Percentiles rank a stretch among this genome's conserved stretches.
phyloP scores from a whole-genome alignment of 352 stramenopile genomes.

The Pythium monospermum region DNA sequence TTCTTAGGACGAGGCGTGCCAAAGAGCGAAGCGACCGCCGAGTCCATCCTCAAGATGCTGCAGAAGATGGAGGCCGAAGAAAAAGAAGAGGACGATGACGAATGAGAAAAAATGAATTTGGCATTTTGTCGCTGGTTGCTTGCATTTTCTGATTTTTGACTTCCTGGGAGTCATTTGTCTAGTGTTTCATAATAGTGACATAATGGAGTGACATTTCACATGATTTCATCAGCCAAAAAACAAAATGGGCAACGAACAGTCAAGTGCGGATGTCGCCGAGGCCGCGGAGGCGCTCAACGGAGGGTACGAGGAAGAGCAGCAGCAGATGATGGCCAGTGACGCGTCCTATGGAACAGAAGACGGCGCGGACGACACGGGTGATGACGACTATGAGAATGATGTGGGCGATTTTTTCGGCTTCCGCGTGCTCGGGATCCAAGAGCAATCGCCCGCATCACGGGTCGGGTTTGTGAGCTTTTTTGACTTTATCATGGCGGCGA shows the following conservation, averaged over 20 bases:
- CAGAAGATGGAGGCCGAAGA: constrained; percentile 42
- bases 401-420: constrained; percentile 87
- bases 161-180: constrained; percentile 4
- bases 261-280: constrained; percentile 15
- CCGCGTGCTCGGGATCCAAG: constrained; percentile 95
- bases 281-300: constrained; percentile 8
- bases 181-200: constrained; percentile 13
- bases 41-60: constrained; percentile 85
- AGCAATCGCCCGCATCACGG: constrained; percentile 87
- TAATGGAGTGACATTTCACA: constrained; percentile 11
- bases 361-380: constrained; percentile 17
- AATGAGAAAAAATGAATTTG: neutral
- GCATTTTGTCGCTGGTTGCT: no score
- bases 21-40: constrained; percentile 70
- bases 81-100: constrained; percentile 10
- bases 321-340: neutral
- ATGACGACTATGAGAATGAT: no score
- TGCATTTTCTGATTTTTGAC: neutral
- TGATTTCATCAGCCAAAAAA: neutral
- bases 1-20: constrained; percentile 65
- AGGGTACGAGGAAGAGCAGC: neutral
- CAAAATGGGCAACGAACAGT: constrained; percentile 21
- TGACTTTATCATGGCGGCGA: constrained; percentile 96
- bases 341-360: constrained; percentile 15
- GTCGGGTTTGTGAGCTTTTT: constrained; percentile 97